Conservation (phyloP, 192 early-diverging fungal genomes). For the Phycomyces blakesleeanus region DNA sequence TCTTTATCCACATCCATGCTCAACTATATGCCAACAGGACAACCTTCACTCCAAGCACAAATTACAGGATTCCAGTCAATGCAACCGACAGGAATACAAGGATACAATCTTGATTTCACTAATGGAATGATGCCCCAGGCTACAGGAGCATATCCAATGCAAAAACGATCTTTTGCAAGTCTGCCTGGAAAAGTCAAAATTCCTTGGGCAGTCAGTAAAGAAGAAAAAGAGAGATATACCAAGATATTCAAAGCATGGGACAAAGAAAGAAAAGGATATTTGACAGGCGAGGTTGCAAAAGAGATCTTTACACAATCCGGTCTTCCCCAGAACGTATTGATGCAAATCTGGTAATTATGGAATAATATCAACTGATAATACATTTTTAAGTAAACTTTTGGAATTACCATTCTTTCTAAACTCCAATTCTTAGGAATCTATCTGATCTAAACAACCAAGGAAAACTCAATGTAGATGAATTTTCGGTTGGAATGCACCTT, state of each 20-base stretch:
- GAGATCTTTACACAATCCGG: slow-evolving; percentile 75
- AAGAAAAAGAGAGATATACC: slow-evolving; percentile 56
- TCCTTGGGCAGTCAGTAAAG: slow-evolving; percentile 52
- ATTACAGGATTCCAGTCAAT: slow-evolving; percentile 23
- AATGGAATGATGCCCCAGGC: slow-evolving; percentile 39
- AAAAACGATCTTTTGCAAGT: slow-evolving; percentile 9
- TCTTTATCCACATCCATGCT: neutral
- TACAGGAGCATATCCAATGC: slow-evolving; percentile 3
- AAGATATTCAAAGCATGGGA: slow-evolving; percentile 78
- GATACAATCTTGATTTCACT: slow-evolving; percentile 29
- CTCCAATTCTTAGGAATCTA: slow-evolving; percentile 60
- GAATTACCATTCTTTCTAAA: slow-evolving; percentile 3
- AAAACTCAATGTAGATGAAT: slow-evolving; percentile 91
- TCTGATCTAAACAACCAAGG: slow-evolving; percentile 79
- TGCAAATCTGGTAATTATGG: slow-evolving; percentile 65
- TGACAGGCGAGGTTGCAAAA: slow-evolving; percentile 67
- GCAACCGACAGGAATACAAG: slow-evolving; percentile 26
- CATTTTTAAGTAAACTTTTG: slow-evolving; percentile 3
- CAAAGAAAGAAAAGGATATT: slow-evolving; percentile 56
- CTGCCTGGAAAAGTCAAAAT: slow-evolving; percentile 34
- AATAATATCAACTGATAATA: neutral
- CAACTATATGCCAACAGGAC: slow-evolving; percentile 15
- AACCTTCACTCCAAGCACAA: slow-evolving; percentile 9
- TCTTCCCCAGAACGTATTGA: slow-evolving; percentile 62
- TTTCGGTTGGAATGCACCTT: slow-evolving; percentile 95